Conservation (phyloP, 2,329 filamentous ascomycete species). For the Xylariaceae sp. region DNA sequence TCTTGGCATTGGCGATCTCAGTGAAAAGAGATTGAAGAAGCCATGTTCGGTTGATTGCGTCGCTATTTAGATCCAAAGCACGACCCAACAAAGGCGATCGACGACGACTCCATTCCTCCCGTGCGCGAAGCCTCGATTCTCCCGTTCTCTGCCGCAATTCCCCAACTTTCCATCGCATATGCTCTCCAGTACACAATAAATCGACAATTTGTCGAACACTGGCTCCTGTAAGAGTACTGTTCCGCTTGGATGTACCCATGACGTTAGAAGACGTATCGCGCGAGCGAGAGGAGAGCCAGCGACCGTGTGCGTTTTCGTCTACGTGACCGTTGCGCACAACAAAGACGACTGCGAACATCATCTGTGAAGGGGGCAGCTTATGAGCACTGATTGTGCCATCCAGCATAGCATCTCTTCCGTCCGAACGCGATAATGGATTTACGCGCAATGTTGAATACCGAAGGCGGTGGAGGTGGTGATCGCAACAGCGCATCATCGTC, state of each 20-base stretch:
- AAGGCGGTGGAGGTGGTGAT: constrained; percentile 26
- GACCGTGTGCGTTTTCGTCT: no score
- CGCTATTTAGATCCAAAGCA: neutral
- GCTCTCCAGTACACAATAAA: no score
- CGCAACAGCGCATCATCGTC: constrained; percentile 27
- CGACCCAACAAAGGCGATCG: neutral
- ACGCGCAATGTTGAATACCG: constrained; percentile 47
- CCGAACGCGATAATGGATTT: constrained; percentile 18
- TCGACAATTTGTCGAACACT: neutral
- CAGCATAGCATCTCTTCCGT: no score
- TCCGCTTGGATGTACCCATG: neutral
- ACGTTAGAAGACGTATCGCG: neutral
- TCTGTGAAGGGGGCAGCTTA: no score
- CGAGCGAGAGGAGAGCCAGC: no score
- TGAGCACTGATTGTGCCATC: no score
- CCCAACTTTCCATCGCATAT: no score
- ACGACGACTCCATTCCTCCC: neutral
- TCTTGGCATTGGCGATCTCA: no score
- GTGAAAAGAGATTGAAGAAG: neutral
- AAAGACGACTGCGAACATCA: no score
- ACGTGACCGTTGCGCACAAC: no score
- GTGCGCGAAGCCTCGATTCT: neutral
- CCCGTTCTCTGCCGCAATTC: neutral
- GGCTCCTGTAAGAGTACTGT: neutral
- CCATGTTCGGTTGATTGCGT: neutral